phyloP scores from a whole-genome alignment of 1,284 basidiomycete species.

The Papiliotrema fonsecae region DNA sequence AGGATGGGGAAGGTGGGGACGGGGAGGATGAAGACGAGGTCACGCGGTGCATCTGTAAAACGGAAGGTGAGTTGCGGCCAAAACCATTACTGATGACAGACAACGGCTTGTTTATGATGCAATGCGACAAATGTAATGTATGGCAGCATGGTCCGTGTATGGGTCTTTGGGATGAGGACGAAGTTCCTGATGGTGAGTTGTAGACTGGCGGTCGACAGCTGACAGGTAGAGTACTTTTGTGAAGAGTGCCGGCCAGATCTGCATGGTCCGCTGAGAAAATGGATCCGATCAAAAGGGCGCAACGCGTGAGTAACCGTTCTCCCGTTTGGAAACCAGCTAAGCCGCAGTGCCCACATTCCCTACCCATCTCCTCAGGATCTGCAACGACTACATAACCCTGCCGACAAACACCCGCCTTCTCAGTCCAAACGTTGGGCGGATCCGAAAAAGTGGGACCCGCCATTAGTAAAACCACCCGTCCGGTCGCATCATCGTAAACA shows the following conservation, averaged over 20 bases:
- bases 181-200: slow-evolving; percentile 64
- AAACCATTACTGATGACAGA: slow-evolving; percentile 10
- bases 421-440: slow-evolving; percentile 46
- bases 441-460: slow-evolving; percentile 9
- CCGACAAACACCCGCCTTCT: slow-evolving; percentile 40
- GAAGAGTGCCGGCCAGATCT: slow-evolving; percentile 87
- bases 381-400: slow-evolving; percentile 23
- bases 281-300: slow-evolving; percentile 36
- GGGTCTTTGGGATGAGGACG: slow-evolving; percentile 82
- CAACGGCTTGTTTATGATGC: slow-evolving; percentile 83
- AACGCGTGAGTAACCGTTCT: slow-evolving; percentile 26
- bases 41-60: slow-evolving; percentile 91
- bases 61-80: slow-evolving; percentile 60
- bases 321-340: no score
- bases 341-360: no score
- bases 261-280: slow-evolving; percentile 73
- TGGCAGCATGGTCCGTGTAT: slow-evolving; percentile 99
- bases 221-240: slow-evolving; percentile 66
- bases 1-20: slow-evolving; percentile 53
- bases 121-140: slow-evolving; percentile 93
- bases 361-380: slow-evolving; percentile 42
- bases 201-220: background rate
- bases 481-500: slow-evolving; percentile 23
- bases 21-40: slow-evolving; percentile 58
- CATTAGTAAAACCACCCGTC: slow-evolving; percentile 24